Evolutionary conservation across 2,329 filamentous ascomycete genomes (phyloP), one percentile per base, ranked within the genome.

Genomic region (Nemania bipapillata): DNA sequence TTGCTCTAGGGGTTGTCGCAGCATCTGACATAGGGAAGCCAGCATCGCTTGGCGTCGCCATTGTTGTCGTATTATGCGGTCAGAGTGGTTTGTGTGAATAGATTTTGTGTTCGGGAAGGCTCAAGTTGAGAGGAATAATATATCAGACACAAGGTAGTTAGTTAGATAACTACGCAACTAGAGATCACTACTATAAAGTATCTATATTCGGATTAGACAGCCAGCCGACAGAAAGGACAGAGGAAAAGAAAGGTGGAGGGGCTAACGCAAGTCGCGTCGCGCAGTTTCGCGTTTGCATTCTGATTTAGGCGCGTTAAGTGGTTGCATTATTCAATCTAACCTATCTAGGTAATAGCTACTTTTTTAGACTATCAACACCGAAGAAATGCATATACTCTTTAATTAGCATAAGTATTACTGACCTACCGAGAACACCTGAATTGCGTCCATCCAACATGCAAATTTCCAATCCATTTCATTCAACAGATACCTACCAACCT

Each of bases 1-100:
- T 80, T 65, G 81, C 79, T 70, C 81, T 81, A 58, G 84, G 84
- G 50, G 85, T 84, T 61, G 78, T 75, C 45, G 79, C 79, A 54
- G 81, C 84, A 74, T 89, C 87, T 70, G 87, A 89, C 85, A 88
- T 88, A 74, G 83, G 79, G 74, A 84, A 83, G 73, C 85, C 86
- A 77, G 82, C 80, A 71, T 89, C 86, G 81, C 86, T 88, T 66
- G 86, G 83, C 66, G 85, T 79, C 75, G 84, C 83, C 84, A 86
- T 86, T 74, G 63, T 77, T 61, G 45, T 24, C 24, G 28, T 57
- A 30, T 42, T 32, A 22, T 60, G 37, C 26, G 54, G 22, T 60
- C 45, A 11, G n/a, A n/a, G n/a, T n/a, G n/a, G n/a, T n/a, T 32
- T 3, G 35, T 55, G 42, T 30, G 6, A 28, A 54, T n/a, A 26